Evolutionary conservation across 768 basidiomycete genomes (phyloP), one percentile per base, ranked within the genome.

Genomic region (Termitomyces sp.): DNA sequence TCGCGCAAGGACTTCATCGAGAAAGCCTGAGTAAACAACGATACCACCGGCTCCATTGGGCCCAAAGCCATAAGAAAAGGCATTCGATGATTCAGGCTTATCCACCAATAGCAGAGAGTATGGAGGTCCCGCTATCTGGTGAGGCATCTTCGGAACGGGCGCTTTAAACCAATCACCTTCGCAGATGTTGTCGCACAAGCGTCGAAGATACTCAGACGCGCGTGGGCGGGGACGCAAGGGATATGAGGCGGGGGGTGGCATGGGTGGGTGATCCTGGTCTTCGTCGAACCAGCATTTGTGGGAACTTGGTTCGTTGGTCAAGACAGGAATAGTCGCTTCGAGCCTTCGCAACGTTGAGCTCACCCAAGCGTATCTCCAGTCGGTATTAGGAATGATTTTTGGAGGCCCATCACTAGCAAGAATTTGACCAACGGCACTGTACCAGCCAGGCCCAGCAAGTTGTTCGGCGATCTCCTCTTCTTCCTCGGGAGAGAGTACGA

Each of bases 51-150:
- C 92, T 42, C 92, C 91, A 67, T 94, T 86, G 3, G 92, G 89
- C 12, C 94, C 94, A 66, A 98, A 98, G 1, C 96, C 96, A 70
- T 96, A 98, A 1, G 91, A 92, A 72, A 99, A 97, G 1, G 97
- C 96, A 69, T 98, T 99, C 9, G 85, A 82, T 2, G 86, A 79
- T 61, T 92, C 88, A 0, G 92, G 88, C 62, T 88, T 86, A 55
- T 98, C 92, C 50, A 96, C 85, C n/a, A 99, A 72, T 48, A 99
- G 81, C 6, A 99, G 76, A 38, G 92, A 91, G 71, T 96, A 98
- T 0, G 94, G 94, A 34, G 94, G 92, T 0, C 93, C 94, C 10
- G 90, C 77, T 49, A 88, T 82, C 25, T 79, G 71, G 63, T 88
- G 87, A 4, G 86, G 79, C 25, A 79, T 50, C 34, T 38, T 56